phyloP scores from a whole-genome alignment of 2,329 filamentous ascomycete species.

The Monosporascus sp. region DNA sequence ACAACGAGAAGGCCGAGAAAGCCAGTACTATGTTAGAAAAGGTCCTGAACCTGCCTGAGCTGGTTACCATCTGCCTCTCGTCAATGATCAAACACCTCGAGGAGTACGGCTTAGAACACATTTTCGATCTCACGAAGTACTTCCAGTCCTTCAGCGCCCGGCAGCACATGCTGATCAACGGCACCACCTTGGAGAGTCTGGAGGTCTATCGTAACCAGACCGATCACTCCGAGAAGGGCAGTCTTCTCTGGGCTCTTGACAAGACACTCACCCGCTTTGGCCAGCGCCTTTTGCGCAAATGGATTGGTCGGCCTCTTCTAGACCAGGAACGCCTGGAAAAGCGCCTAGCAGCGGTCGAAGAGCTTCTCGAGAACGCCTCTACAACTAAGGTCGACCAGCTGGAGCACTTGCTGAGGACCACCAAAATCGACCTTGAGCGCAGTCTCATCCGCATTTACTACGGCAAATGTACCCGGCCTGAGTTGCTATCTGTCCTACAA shows the following conservation, averaged over 20 bases:
- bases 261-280: constrained; percentile 89
- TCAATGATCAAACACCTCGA: constrained; percentile 92
- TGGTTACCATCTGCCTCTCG: constrained; percentile 86
- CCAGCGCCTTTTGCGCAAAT: constrained; percentile 81
- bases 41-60: constrained; percentile 76
- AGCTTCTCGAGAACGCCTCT: constrained; percentile 66
- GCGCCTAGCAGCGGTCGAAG: constrained; percentile 78
- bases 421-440: constrained; percentile 81
- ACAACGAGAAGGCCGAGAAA: constrained; percentile 38
- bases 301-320: constrained; percentile 87
- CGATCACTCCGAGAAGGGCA: constrained; percentile 77
- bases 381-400: constrained; percentile 67
- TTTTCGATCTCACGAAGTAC: constrained; percentile 94
- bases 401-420: constrained; percentile 62
- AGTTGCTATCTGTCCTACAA: constrained; percentile 80
- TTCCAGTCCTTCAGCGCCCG: constrained; percentile 93
- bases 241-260: constrained; percentile 92
- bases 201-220: constrained; percentile 96
- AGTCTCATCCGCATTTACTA: constrained; percentile 96
- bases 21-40: constrained; percentile 72
- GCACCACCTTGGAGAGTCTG: constrained; percentile 87
- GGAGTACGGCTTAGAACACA: constrained; percentile 90
- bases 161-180: constrained; percentile 93
- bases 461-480: constrained; percentile 85
- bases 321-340: constrained; percentile 70